Conservation (phyloP, 2,329 filamentous ascomycete species). For the Didymella exigua region DNA sequence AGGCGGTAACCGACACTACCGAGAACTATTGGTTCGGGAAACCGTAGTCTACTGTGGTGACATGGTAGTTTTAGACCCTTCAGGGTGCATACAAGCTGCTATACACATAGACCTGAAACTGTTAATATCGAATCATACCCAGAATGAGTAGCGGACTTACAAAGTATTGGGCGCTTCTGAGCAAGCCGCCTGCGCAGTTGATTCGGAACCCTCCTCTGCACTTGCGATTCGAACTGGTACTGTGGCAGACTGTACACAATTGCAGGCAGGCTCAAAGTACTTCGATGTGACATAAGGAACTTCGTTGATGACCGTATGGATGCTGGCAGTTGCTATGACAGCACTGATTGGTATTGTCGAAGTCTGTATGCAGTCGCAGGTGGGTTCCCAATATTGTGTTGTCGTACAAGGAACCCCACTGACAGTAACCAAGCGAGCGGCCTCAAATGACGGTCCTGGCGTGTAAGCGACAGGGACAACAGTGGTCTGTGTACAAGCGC, state of each 20-base stretch:
- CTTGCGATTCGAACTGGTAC: not conserved
- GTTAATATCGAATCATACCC: too few relatives aligned
- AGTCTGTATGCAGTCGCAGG: not conserved
- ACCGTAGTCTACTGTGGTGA: too few relatives aligned
- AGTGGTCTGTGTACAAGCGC: conserved; percentile 5
- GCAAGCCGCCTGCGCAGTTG: not conserved
- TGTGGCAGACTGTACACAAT: not conserved
- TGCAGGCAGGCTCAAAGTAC: not conserved
- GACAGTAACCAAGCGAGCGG: not conserved
- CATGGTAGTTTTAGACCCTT: too few relatives aligned
- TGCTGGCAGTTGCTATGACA: not conserved
- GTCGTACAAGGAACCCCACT: not conserved
- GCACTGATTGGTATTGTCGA: not conserved
- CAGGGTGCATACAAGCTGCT: too few relatives aligned
- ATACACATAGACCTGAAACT: too few relatives aligned
- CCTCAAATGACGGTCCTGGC: not conserved
- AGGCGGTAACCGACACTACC: too few relatives aligned
- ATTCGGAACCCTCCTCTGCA: not conserved
- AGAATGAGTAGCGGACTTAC: not conserved
- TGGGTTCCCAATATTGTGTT: not conserved
- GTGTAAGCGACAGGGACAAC: conserved; percentile 4
- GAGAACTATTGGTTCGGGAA: too few relatives aligned
- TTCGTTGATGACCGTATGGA: not conserved
- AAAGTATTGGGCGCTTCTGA: not conserved
- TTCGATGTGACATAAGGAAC: not conserved